Evolutionary conservation across 208 protist species (phyloP).

Genomic region (Dictyostelium gargantuum): DNA sequence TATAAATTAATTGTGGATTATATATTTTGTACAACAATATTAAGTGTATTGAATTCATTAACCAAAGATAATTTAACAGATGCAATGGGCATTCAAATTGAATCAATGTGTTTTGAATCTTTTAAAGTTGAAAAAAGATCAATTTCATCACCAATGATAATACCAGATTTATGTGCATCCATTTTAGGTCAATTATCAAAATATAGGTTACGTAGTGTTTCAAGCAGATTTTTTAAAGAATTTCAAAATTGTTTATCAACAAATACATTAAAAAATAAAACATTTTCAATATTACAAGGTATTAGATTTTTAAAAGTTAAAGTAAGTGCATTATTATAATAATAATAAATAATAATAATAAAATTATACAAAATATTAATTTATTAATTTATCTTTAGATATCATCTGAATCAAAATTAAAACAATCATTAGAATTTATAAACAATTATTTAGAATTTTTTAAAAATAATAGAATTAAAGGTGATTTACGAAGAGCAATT

Average conservation of each 20-base stretch:
- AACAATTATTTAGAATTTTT: conserved; percentile 54
- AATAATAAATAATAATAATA: not conserved
- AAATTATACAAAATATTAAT: not conserved
- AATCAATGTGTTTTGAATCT: conserved; percentile 45
- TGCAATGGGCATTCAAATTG: conserved; percentile 26
- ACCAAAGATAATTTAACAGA: conserved; percentile 49
- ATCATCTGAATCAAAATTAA: conserved; percentile 50
- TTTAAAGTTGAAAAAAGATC: conserved; percentile 30
- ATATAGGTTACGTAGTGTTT: conserved; percentile 12
- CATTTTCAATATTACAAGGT: conserved; percentile 40
- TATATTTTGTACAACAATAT: conserved; percentile 55
- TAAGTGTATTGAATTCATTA: conserved; percentile 8
- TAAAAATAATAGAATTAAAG: conserved; percentile 59
- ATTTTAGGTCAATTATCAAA: conserved; percentile 48
- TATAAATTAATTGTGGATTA: conserved; percentile 66
- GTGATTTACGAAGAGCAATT: conserved; percentile 46
- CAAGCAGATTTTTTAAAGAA: conserved; percentile 52
- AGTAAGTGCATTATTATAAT: not conserved
- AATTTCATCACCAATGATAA: not conserved
- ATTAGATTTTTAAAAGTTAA: conserved; percentile 62
- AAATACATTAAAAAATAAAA: not conserved
- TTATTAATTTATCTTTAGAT: not conserved
- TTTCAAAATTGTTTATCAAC: conserved; percentile 12
- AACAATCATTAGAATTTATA: conserved; percentile 65
- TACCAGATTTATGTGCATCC: conserved; percentile 44